A percentile compares a stretch with the other conserved stretches of the same genome.
Evolutionary conservation across 148 eudicot genomes (phyloP).

Genomic region (Polygonum aviculare): DNA sequence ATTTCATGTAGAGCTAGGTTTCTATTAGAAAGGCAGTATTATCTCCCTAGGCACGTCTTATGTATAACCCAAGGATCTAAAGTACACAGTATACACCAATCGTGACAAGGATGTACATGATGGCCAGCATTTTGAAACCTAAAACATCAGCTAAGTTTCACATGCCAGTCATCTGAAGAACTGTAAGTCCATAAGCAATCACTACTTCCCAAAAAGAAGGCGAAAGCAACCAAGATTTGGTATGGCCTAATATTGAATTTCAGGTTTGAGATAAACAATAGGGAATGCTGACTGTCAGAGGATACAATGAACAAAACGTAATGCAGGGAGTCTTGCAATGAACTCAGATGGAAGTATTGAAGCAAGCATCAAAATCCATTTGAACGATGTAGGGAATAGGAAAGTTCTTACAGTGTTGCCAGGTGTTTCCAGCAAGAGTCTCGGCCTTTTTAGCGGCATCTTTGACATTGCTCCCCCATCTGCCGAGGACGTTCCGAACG

Average conservation of each 20-base stretch:
- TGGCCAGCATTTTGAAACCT: background rate
- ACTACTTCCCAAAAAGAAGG: background rate
- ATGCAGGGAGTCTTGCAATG: background rate
- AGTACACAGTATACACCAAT: background rate
- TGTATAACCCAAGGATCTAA: background rate
- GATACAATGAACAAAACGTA: background rate
- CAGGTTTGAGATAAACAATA: background rate
- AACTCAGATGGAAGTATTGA: background rate
- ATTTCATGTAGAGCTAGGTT: background rate
- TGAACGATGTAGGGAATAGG: background rate
- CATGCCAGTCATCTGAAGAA: background rate
- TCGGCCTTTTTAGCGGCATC: conserved; percentile 81
- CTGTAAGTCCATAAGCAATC: background rate
- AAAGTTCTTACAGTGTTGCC: conserved; percentile 69
- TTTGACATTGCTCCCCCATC: conserved; percentile 80
- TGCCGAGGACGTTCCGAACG: conserved; percentile 56
- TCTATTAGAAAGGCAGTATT: background rate
- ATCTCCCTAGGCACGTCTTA: background rate
- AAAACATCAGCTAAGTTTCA: background rate
- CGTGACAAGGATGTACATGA: background rate
- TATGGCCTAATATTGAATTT: background rate
- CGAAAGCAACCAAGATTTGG: background rate
- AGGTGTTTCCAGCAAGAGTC: conserved; percentile 81
- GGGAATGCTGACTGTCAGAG: background rate
- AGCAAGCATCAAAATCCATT: background rate